Base-by-base conservation (phyloP, 2,329 filamentous ascomycete genomes). In the Verticillium klebahnii region DNA sequence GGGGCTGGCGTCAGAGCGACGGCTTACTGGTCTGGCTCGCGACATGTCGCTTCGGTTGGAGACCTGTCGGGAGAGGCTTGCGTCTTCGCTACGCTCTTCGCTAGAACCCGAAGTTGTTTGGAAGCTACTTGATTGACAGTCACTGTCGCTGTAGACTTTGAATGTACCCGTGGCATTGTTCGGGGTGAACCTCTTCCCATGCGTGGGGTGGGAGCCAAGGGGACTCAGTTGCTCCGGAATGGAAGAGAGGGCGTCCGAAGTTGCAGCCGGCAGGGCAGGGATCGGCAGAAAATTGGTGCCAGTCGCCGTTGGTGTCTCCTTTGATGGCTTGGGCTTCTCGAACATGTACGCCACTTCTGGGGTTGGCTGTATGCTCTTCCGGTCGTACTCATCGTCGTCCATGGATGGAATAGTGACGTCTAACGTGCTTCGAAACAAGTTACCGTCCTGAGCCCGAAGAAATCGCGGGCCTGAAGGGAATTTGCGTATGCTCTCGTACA, bases 331-430 rank as follows among this genome's bases (percentile, higher is more conserved):
- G 61, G 59, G 37, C 57, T 62, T 34, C 39, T 60, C 57, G n/a
- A 45, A 58, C 23, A 31, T 19, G 62, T 69, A 69, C 15, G 68
- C 66, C 15, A 64, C 63, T 1, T 68, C 68, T 3, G 69, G 66
- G 2, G 67, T 69, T n/a, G 61, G 67, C 45, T 67, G 67, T 19
- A 70, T 65, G 36, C 67, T 71, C 37, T 58, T 60, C 4, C 57
- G 37, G n/a, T 50, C 19, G 19, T 23, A 57, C 19, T 52, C 32
- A 36, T 63, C 57, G 9, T 65, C 60, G 15, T 61, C 54, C 25
- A 69, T 60, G 6, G 67, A 64, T 4, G 71, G 72, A 11, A 74
- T 69, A 40, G 67, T 67, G 59, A 70, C 65, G 32, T 74, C 69
- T n/a, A 74, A 57, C 8, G 61, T 66, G 50, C 68, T 69, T 15